phyloP scores from a whole-genome alignment of 805 yeast species.

The Candida ulmi region DNA sequence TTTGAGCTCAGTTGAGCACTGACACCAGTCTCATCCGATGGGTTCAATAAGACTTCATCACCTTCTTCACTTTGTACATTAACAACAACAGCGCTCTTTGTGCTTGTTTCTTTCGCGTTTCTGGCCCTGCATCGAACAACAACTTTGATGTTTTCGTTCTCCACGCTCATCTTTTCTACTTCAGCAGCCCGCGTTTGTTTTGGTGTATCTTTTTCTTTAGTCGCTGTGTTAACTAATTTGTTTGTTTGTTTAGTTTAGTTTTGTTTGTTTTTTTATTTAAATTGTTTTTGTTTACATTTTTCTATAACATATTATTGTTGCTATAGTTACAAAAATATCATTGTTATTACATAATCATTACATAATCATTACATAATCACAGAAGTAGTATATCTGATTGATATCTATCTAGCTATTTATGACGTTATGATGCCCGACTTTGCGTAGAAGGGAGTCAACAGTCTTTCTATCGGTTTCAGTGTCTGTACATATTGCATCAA shows the following conservation, averaged over 20 bases:
- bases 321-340: too few species aligned
- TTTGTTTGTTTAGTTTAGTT: too few species aligned
- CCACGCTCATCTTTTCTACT: slow-evolving; percentile 9
- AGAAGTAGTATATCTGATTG: too few species aligned
- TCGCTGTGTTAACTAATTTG: too few species aligned
- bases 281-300: neutral
- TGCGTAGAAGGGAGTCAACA: slow-evolving; percentile 42
- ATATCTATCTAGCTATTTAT: slow-evolving; percentile 28
- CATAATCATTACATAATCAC: too few species aligned
- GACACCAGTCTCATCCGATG: slow-evolving; percentile 32
- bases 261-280: neutral
- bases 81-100: slow-evolving; percentile 57
- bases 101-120: slow-evolving; percentile 48
- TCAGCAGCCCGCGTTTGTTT: neutral
- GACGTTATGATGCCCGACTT: slow-evolving; percentile 45
- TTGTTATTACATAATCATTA: too few species aligned
- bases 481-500: slow-evolving; percentile 69
- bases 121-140: slow-evolving; percentile 62
- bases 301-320: neutral
- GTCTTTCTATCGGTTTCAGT: slow-evolving; percentile 50
- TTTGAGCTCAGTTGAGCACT: slow-evolving; percentile 40
- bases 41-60: slow-evolving; percentile 42
- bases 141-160: slow-evolving; percentile 50
- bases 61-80: slow-evolving; percentile 43
- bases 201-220: neutral